Conservation (phyloP, 192 early-diverging fungal genomes). For the Funneliformis geosporum region DNA sequence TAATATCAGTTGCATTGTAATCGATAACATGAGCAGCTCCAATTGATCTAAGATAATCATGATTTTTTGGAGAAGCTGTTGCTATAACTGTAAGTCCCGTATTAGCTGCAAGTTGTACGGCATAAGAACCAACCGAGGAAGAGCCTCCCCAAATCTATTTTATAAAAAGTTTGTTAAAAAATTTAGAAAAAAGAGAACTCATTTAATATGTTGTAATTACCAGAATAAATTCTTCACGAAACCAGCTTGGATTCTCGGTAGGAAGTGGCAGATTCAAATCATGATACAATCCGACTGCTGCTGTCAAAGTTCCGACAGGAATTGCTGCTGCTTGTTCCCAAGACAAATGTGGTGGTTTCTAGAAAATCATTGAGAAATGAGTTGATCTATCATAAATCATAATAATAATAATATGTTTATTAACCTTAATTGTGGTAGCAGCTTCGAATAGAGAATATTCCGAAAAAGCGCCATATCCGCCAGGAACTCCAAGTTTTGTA, state of each 20-base stretch:
- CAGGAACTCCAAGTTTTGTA: constrained; percentile 12
- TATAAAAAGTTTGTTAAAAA: not conserved
- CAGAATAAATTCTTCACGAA: constrained; percentile 18
- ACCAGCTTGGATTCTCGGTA: not conserved
- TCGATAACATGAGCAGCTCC: constrained; percentile 56
- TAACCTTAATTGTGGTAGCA: constrained; percentile 25
- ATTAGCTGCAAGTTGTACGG: constrained; percentile 37
- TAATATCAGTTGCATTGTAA: constrained; percentile 38
- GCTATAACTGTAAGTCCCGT: constrained; percentile 45
- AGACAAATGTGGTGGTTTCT: constrained; percentile 24
- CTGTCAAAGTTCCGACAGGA: constrained; percentile 56
- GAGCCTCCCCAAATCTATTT: constrained; percentile 52
- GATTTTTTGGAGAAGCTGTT: constrained; percentile 52
- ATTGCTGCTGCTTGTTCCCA: constrained; percentile 51
- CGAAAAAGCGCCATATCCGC: constrained; percentile 41
- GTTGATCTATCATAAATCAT: no score
- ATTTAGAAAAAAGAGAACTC: not conserved
- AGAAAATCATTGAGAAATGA: constrained; percentile 1
- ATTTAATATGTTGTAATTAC: not conserved
- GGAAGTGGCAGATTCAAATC: constrained; percentile 27
- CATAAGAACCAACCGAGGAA: constrained; percentile 60
- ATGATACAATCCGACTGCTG: constrained; percentile 46
- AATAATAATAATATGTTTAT: not conserved
- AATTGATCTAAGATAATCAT: constrained; percentile 41
- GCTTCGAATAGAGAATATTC: constrained; percentile 39